These are phyloP conservation scores for Pichia sp. DNA, from an alignment of 1,139 yeast genomes.

Conservation along the genomic window DNA sequence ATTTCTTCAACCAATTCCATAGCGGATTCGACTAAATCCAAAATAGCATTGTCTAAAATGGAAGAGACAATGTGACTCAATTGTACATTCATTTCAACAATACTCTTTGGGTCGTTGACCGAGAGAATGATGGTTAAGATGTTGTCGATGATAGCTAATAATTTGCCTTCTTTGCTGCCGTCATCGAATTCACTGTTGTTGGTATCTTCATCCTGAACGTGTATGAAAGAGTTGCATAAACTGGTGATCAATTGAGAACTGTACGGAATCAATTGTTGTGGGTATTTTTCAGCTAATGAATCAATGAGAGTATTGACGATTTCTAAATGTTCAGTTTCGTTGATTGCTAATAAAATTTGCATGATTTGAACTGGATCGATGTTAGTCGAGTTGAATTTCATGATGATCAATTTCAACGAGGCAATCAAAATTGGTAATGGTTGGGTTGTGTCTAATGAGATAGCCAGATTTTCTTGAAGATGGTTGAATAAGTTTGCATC, in stretches of 20 bases:
- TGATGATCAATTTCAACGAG: constrained; percentile 14
- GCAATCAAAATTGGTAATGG: constrained; percentile 17
- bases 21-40: constrained; percentile 44
- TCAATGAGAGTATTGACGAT: constrained; percentile 56
- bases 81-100: constrained; percentile 36
- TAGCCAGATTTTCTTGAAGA: constrained; percentile 1
- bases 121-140: constrained; percentile 52
- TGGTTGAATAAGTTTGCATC: background rate
- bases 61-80: constrained; percentile 43
- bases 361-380: constrained; percentile 34
- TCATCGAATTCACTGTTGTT: constrained; percentile 22
- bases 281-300: constrained; percentile 52
- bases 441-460: constrained; percentile 7
- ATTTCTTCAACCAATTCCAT: constrained; percentile 52
- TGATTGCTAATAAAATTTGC: constrained; percentile 51
- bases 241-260: constrained; percentile 49
- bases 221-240: constrained; percentile 47
- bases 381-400: constrained; percentile 5
- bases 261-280: constrained; percentile 54
- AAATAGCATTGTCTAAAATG: constrained; percentile 43
- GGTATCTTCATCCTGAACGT: constrained; percentile 23
- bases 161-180: constrained; percentile 43
- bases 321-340: constrained; percentile 51
- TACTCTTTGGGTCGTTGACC: constrained; percentile 34
- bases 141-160: constrained; percentile 49